Evolutionary conservation across 78 protist genomes (phyloP), one percentile per base, ranked within the genome.

Genomic region (Tieghemostelium lacteum): DNA sequence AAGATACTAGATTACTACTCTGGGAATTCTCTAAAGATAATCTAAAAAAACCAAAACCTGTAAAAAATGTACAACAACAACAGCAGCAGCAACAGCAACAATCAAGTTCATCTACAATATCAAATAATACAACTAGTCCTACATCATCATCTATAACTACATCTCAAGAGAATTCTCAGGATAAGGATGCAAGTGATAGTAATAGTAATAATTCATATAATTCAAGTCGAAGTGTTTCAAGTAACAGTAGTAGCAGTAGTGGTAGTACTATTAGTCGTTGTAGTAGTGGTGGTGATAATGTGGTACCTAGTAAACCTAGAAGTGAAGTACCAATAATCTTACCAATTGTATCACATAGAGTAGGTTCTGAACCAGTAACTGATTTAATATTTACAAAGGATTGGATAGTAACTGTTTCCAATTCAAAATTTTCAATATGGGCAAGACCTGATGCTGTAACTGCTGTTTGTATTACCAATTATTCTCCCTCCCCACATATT

Each of bases 21-120:
- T 88, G 93, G 93, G 93, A 88, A 50, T 88, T 88, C 28, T 37
- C 57, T 16, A 69, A 55, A 49, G 86, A 75, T 26, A 29, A 57
- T 26, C 24, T 87, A 24, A 61, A 57, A 55, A 88, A 88, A 62
- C 93, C 73, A 64, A 88, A 73, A 69, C 55, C 57, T 31, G n/a
- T n/a, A n/a, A 71, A 71, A 52, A 50, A 63, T 71, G 33, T 71
- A 28, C 42, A 50, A 71, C 6, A 22, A 22, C 10, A 57, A 19
- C 54, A 8, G 24, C 12, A 49, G 54, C 8, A 8, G 24, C 12
- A 49, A 16, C 12, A 49, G 54, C 12, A 49, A 49, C 12, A 49
- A 12, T 49, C 12, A 16, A 49, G 54, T 49, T 49, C 12, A 49
- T 49, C 54, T 49, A 12, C 54, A 49, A 12, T 12, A 8, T 12